phyloP scores from a whole-genome alignment of 1,284 basidiomycete genomes.

The Malassezia globosa region DNA sequence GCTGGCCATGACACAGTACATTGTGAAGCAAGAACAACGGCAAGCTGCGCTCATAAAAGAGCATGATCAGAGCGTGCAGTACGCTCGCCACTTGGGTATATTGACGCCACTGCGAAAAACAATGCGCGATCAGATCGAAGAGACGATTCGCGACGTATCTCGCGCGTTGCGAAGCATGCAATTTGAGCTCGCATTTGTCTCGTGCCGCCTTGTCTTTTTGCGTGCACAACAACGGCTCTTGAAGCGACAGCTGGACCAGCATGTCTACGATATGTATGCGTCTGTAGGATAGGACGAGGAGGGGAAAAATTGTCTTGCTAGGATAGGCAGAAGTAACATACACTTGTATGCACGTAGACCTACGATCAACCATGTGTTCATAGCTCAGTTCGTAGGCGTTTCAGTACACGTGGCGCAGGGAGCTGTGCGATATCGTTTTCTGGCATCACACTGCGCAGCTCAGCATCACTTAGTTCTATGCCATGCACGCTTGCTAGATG shows the following conservation, averaged over 20 bases:
- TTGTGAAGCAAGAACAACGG: not conserved
- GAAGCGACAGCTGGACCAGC: slow-evolving; percentile 1
- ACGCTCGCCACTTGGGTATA: slow-evolving; percentile 1
- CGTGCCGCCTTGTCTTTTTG: slow-evolving; percentile 5
- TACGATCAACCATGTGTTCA: too few species aligned
- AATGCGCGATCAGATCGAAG: slow-evolving; percentile 5
- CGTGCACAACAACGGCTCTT: not conserved
- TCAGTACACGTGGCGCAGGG: slow-evolving; percentile 2
- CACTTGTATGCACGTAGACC: too few species aligned
- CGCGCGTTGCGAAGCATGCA: slow-evolving; percentile 1
- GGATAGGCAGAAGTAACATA: too few species aligned
- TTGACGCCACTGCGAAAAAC: slow-evolving; percentile 9
- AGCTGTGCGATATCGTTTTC: slow-evolving; percentile 1
- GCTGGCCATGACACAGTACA: not conserved
- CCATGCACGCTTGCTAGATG: slow-evolving; percentile 15
- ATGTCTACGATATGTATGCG: slow-evolving; percentile 1
- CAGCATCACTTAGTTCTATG: slow-evolving; percentile 1
- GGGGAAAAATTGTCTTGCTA: too few species aligned
- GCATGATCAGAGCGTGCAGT: not conserved
- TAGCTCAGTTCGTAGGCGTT: not conserved
- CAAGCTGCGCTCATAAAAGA: not conserved
- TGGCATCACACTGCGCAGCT: slow-evolving; percentile 3
- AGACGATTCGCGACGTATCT: not conserved
- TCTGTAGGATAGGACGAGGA: slow-evolving; percentile 1
- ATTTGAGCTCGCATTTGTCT: not conserved